Evolutionary conservation across 176 grass and related monocot genomes (phyloP).

Genomic region (Eragrostis nindensis): DNA sequence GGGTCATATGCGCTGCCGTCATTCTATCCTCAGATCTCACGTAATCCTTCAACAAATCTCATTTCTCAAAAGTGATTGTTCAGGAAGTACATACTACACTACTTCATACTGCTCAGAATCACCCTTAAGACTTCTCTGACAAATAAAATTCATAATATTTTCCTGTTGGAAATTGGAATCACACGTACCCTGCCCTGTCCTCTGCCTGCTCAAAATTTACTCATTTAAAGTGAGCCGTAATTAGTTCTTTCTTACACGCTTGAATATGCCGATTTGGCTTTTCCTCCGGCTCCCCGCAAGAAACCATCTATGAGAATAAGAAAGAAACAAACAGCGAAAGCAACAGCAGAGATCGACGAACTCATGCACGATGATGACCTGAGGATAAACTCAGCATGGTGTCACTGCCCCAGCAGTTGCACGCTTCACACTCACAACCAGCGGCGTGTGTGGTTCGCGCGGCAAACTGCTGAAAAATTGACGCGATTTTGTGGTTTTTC

Average conservation of each 20-base stretch:
- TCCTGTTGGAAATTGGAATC: no score
- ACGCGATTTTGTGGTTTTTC: neutral
- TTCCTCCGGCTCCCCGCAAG: neutral
- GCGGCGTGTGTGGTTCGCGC: neutral
- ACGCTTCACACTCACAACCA: slow-evolving; percentile 2
- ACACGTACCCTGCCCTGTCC: neutral
- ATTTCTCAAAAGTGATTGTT: neutral
- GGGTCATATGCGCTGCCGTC: no score
- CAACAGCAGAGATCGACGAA: neutral
- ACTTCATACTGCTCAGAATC: no score
- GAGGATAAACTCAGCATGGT: slow-evolving; percentile 33
- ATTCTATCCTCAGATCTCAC: no score
- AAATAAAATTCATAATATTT: no score
- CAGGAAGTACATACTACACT: neutral
- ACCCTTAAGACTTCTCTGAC: no score
- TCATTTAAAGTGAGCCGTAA: slow-evolving; percentile 19
- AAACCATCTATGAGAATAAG: neutral
- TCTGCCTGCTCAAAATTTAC: neutral
- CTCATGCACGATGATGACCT: slow-evolving; percentile 10
- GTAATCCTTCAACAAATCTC: no score
- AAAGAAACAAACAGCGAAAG: slow-evolving; percentile 2
- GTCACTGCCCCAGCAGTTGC: neutral
- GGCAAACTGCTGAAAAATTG: neutral
- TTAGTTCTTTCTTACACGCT: slow-evolving; percentile 3
- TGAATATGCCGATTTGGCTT: neutral